Evolutionary conservation across 345 rosid genomes (phyloP).

Genomic region (Lumnitzera littorea): DNA sequence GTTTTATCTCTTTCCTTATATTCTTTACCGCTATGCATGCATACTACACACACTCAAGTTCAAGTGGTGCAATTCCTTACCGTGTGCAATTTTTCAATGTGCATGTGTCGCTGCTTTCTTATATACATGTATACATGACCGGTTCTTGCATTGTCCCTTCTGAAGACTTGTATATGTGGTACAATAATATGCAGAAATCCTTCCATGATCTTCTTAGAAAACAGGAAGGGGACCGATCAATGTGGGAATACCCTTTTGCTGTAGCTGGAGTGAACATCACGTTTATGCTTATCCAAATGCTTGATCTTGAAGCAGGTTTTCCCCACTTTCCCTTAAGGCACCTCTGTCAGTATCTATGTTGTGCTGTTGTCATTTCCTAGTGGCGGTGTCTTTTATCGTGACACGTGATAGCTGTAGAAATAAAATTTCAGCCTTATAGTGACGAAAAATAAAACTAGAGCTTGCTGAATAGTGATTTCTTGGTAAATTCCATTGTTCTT

Average conservation of each 20-base stretch:
- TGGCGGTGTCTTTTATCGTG: no score
- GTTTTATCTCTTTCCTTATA: no score
- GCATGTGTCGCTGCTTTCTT: no score
- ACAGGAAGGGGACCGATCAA: slow-evolving; percentile 84
- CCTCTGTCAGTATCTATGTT: no score
- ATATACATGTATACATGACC: no score
- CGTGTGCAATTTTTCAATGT: not conserved
- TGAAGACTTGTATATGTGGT: slow-evolving; percentile 2
- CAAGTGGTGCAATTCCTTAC: not conserved
- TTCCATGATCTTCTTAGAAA: slow-evolving; percentile 89
- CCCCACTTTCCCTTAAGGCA: no score
- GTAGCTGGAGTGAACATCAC: slow-evolving; percentile 98
- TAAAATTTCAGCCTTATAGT: no score
- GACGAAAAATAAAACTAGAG: no score
- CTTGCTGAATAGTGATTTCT: not conserved
- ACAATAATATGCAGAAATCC: slow-evolving; percentile 47
- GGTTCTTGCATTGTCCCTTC: not conserved
- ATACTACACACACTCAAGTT: not conserved
- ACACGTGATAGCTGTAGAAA: no score
- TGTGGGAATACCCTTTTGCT: slow-evolving; percentile 99
- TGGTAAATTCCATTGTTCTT: slow-evolving; percentile 1
- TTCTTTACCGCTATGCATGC: not conserved
- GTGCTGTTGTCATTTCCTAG: no score
- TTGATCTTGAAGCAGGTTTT: slow-evolving; percentile 97
- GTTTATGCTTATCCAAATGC: slow-evolving; percentile 99